These are phyloP conservation scores for Moesziomyces antarcticus DNA, from an alignment of 1,284 basidiomycete species.

Conservation along the genomic window DNA sequence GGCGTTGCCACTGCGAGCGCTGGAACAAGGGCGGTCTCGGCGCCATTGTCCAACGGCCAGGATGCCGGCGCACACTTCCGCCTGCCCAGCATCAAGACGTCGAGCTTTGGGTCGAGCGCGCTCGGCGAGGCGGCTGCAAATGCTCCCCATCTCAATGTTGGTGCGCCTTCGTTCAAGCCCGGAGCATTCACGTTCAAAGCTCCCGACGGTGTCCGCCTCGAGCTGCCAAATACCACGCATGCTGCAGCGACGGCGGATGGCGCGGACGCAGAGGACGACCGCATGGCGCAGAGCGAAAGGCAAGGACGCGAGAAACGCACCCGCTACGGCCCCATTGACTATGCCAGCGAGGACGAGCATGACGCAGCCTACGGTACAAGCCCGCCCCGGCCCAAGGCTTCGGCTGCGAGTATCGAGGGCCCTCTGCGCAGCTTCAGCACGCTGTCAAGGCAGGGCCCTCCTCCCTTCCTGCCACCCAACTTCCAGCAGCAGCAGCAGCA, in stretches of 20 bases:
- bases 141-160: constrained; percentile 50
- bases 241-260: constrained; percentile 1
- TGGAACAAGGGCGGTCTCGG: constrained; percentile 15
- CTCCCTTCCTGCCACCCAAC: constrained; percentile 42
- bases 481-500: no score
- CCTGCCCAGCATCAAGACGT: constrained; percentile 56
- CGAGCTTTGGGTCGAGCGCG: constrained; percentile 52
- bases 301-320: constrained; percentile 58
- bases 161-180: constrained; percentile 56
- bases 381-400: constrained; percentile 45
- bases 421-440: constrained; percentile 47
- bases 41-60: constrained; percentile 10
- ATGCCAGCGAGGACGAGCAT: constrained; percentile 31
- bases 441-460: constrained; percentile 30
- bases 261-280: not conserved
- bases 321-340: constrained; percentile 42
- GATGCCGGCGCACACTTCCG: constrained; percentile 38
- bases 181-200: constrained; percentile 58
- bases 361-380: constrained; percentile 16
- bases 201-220: constrained; percentile 30
- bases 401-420: constrained; percentile 57
- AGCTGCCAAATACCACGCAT: constrained; percentile 11
- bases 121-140: constrained; percentile 24
- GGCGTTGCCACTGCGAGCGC: constrained; percentile 1
- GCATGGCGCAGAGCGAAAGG: constrained; percentile 14